Conservation (phyloP, 1,284 basidiomycete species). For the Pseudozyma thailandica region DNA sequence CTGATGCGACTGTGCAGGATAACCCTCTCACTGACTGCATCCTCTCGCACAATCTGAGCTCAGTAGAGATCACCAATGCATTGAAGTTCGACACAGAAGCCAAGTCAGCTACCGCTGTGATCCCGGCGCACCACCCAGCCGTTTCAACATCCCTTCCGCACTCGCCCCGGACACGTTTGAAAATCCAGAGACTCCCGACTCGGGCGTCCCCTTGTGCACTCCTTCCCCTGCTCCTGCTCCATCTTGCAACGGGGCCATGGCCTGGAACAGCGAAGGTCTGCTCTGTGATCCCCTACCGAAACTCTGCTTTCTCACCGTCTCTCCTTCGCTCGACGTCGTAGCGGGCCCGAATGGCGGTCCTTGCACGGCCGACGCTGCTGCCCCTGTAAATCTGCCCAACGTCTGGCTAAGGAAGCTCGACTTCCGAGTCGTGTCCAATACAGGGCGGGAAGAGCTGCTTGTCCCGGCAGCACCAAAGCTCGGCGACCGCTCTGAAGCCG, state of each 20-base stretch:
- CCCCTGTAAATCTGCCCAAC: slow-evolving; percentile 40
- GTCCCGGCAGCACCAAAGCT: slow-evolving; percentile 8
- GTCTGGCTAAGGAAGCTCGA: slow-evolving; percentile 50
- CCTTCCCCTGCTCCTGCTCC: slow-evolving; percentile 1
- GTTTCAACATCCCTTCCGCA: slow-evolving; percentile 40
- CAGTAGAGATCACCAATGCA: no score
- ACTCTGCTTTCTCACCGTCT: slow-evolving; percentile 1
- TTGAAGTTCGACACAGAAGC: no score
- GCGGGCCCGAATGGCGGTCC: slow-evolving; percentile 21
- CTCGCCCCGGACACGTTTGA: slow-evolving; percentile 26
- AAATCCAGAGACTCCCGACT: slow-evolving; percentile 32
- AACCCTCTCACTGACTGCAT: no score
- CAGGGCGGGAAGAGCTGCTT: slow-evolving; percentile 7
- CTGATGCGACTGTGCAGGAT: no score
- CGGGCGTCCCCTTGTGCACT: slow-evolving; percentile 26
- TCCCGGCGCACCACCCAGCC: slow-evolving; percentile 16
- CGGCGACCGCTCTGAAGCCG: slow-evolving; percentile 11
- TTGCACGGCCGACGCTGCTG: slow-evolving; percentile 15
- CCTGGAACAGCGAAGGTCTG: slow-evolving; percentile 37
- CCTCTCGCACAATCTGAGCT: no score
- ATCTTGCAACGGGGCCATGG: slow-evolving; percentile 26
- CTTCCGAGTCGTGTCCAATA: slow-evolving; percentile 11
- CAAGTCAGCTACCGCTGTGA: slow-evolving; percentile 9
- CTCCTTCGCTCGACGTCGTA: neutral
- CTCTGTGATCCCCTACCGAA: slow-evolving; percentile 11